Percentiles rank a stretch among this genome's conserved stretches.
phyloP scores from a whole-genome alignment of 2,329 filamentous ascomycete species.

The Arthrocladium fulminans region DNA sequence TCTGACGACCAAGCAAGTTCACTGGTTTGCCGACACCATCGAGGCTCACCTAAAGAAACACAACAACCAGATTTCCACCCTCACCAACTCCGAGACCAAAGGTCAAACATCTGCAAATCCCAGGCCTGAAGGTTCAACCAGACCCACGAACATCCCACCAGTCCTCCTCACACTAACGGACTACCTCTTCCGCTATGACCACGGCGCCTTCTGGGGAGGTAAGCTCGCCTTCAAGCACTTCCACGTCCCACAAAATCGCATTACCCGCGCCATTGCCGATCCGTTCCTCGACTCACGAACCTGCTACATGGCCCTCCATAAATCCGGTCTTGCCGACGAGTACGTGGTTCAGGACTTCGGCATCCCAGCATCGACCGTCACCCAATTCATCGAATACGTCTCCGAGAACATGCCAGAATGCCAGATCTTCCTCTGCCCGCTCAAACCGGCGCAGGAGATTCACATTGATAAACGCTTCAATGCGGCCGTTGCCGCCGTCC shows the following conservation, averaged over 20 bases:
- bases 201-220: slow-evolving; percentile 57
- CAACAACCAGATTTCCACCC: slow-evolving; percentile 6
- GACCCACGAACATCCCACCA: slow-evolving; percentile 20
- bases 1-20: slow-evolving; percentile 5
- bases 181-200: slow-evolving; percentile 43
- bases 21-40: slow-evolving; percentile 8
- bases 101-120: neutral
- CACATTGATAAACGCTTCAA: slow-evolving; percentile 8
- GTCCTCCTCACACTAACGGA: slow-evolving; percentile 17
- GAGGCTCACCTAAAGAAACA: slow-evolving; percentile 9
- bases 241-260: slow-evolving; percentile 48
- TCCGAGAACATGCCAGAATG: slow-evolving; percentile 37
- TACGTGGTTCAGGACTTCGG: slow-evolving; percentile 56
- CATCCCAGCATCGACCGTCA: slow-evolving; percentile 44
- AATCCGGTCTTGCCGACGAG: slow-evolving; percentile 44
- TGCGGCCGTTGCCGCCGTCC: slow-evolving; percentile 2
- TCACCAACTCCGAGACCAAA: slow-evolving; percentile 5
- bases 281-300: slow-evolving; percentile 52
- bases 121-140: slow-evolving; percentile 12
- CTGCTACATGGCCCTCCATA: slow-evolving; percentile 54
- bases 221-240: slow-evolving; percentile 54
- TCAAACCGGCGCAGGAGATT: slow-evolving; percentile 6
- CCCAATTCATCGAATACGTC: slow-evolving; percentile 45
- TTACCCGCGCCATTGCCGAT: slow-evolving; percentile 52
- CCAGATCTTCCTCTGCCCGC: slow-evolving; percentile 52